phyloP scores from a whole-genome alignment of 2,329 filamentous ascomycete species.

The Myriosclerotinia scirpicola region DNA sequence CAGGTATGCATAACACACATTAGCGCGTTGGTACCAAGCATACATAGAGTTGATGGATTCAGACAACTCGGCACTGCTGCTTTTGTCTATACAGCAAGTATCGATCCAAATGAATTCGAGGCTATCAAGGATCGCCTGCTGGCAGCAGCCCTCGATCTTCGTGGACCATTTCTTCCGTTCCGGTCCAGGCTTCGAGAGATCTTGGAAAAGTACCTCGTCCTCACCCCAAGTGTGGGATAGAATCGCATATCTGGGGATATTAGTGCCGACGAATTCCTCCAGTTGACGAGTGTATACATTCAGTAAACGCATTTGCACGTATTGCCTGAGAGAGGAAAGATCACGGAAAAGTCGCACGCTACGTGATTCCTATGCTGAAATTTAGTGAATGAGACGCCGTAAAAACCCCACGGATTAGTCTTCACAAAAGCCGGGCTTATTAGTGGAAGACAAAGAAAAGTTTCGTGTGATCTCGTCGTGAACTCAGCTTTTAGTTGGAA shows the following conservation, averaged over 20 bases:
- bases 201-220: conserved; percentile 1
- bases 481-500: too few relatives aligned
- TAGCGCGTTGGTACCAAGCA: conserved; percentile 25
- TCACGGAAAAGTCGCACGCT: not conserved
- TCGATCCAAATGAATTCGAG: conserved; percentile 24
- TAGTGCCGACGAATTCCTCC: not conserved
- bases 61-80: conserved; percentile 23
- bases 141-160: conserved; percentile 10
- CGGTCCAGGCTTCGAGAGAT: not conserved
- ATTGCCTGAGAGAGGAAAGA: not conserved
- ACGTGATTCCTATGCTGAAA: too few relatives aligned
- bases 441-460: too few relatives aligned
- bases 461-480: too few relatives aligned
- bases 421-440: too few relatives aligned
- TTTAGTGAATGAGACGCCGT: too few relatives aligned
- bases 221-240: conserved; percentile 8
- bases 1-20: conserved; percentile 27
- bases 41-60: conserved; percentile 28
- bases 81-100: conserved; percentile 30
- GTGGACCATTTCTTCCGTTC: not conserved
- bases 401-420: too few relatives aligned
- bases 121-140: not conserved
- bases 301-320: conserved; percentile 15
- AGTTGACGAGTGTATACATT: not conserved
- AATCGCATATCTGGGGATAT: conserved; percentile 10